These are phyloP conservation scores for Epichloe hybrida DNA, from an alignment of 2,329 filamentous ascomycete species.

Conservation along the genomic window DNA sequence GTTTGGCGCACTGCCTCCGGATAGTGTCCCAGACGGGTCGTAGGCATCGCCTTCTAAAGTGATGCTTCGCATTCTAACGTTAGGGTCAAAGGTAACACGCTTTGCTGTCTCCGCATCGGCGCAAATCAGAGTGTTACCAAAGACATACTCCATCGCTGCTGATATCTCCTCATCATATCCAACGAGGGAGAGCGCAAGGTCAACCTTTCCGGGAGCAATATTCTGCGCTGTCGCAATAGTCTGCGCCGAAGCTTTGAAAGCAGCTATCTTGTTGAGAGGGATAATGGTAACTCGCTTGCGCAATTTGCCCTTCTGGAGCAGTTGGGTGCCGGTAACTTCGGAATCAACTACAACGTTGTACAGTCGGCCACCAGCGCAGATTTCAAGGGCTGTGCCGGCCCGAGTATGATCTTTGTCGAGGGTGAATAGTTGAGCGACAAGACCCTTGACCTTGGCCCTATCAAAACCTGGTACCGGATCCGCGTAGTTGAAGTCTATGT, in stretches of 20 bases:
- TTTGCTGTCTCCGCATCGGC: slow-evolving; percentile 92
- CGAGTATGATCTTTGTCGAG: slow-evolving; percentile 70
- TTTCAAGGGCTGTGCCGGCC: slow-evolving; percentile 85
- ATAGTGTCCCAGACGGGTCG: slow-evolving; percentile 88
- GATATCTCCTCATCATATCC: slow-evolving; percentile 88
- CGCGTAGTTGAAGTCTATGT: slow-evolving; percentile 90
- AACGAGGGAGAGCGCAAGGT: slow-evolving; percentile 80
- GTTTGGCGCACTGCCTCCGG: slow-evolving; percentile 84
- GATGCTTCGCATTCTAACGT: slow-evolving; percentile 87
- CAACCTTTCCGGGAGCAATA: slow-evolving; percentile 83
- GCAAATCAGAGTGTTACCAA: slow-evolving; percentile 88
- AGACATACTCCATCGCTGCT: slow-evolving; percentile 95
- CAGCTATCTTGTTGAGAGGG: slow-evolving; percentile 86
- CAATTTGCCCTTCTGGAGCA: slow-evolving; percentile 81
- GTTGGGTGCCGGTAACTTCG: slow-evolving; percentile 80
- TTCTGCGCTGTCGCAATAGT: slow-evolving; percentile 82
- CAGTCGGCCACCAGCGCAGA: slow-evolving; percentile 85
- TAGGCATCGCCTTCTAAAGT: slow-evolving; percentile 95
- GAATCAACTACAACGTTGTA: slow-evolving; percentile 98
- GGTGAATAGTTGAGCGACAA: slow-evolving; percentile 89
- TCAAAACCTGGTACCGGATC: slow-evolving; percentile 88
- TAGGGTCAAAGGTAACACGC: slow-evolving; percentile 87
- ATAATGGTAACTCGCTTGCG: slow-evolving; percentile 97
- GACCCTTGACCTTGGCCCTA: slow-evolving; percentile 83
- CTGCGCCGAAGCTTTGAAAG: slow-evolving; percentile 76